A percentile compares a stretch with the other conserved stretches of the same genome.
phyloP scores from a whole-genome alignment of 176 grass and related monocot genomes.

The Leersia perrieri region DNA sequence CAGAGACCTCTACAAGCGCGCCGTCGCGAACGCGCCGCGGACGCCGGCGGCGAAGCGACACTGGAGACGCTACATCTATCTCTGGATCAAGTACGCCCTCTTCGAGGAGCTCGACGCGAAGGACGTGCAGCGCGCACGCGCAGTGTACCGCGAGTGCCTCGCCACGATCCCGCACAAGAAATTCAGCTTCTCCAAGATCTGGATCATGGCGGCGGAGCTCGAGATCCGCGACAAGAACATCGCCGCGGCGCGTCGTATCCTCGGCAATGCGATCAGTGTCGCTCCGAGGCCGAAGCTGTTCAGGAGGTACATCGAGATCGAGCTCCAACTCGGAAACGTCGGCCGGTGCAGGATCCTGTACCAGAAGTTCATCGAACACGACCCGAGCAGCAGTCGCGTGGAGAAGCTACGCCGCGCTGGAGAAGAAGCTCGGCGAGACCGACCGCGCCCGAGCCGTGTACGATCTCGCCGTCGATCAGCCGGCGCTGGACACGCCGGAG shows the following conservation, averaged over 20 bases:
- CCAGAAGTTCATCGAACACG: slow-evolving; percentile 51
- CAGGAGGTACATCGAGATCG: slow-evolving; percentile 55
- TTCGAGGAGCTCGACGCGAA: slow-evolving; percentile 57
- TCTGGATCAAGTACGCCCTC: slow-evolving; percentile 50
- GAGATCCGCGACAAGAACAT: slow-evolving; percentile 47
- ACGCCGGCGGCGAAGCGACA: slow-evolving; percentile 44
- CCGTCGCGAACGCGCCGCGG: slow-evolving; percentile 42
- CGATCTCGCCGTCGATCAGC: slow-evolving; percentile 45
- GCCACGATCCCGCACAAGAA: slow-evolving; percentile 51
- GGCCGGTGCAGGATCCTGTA: slow-evolving; percentile 40
- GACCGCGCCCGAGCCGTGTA: slow-evolving; percentile 40
- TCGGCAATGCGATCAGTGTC: slow-evolving; percentile 52
- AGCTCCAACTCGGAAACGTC: slow-evolving; percentile 49
- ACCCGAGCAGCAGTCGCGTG: slow-evolving; percentile 43
- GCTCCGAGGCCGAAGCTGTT: slow-evolving; percentile 55
- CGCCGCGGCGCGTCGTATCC: slow-evolving; percentile 29
- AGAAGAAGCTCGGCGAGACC: slow-evolving; percentile 50
- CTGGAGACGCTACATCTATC: slow-evolving; percentile 53
- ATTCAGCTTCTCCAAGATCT: slow-evolving; percentile 56
- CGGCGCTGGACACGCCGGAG: slow-evolving; percentile 38
- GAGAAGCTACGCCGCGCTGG: slow-evolving; percentile 45
- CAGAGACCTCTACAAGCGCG: slow-evolving; percentile 41
- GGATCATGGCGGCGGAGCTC: slow-evolving; percentile 53
- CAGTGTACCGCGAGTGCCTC: slow-evolving; percentile 48
- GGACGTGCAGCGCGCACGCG: slow-evolving; percentile 39